Conservation (phyloP, 306 rosid species). For the Quercus robur region DNA sequence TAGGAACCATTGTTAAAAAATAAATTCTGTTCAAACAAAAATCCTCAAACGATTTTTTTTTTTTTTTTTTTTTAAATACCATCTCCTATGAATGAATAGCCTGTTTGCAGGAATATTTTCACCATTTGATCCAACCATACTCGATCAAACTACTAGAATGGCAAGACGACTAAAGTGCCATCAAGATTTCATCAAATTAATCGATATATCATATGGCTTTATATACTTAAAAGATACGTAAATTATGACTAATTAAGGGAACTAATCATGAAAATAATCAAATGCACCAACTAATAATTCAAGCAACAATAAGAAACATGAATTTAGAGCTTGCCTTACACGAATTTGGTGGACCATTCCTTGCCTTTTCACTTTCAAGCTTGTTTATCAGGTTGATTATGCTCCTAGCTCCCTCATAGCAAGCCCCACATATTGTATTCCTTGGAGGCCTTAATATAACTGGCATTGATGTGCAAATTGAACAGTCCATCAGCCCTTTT, state of each 20-base stretch:
- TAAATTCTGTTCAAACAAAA: not conserved
- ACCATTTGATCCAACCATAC: not conserved
- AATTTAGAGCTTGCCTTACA: slow-evolving; percentile 73
- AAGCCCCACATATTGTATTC: slow-evolving; percentile 68
- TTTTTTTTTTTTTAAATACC: not conserved
- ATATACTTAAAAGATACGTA: too few relatives aligned
- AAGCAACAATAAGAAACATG: not conserved
- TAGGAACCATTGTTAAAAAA: too few relatives aligned
- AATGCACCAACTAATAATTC: not conserved
- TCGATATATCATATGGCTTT: too few relatives aligned
- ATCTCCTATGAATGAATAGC: not conserved
- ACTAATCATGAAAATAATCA: not conserved
- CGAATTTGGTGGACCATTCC: slow-evolving; percentile 26
- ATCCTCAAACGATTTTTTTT: not conserved
- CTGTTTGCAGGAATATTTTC: not conserved
- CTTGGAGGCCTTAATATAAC: slow-evolving; percentile 75
- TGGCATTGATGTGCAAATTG: slow-evolving; percentile 72
- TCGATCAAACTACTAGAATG: not conserved
- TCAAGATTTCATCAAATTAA: too few relatives aligned
- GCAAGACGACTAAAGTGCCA: too few relatives aligned
- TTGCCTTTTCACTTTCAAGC: slow-evolving; percentile 36
- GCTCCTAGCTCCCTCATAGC: slow-evolving; percentile 76
- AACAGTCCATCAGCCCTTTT: slow-evolving; percentile 56
- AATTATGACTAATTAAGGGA: not conserved
- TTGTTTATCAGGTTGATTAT: slow-evolving; percentile 46